Evolutionary conservation across 2,329 filamentous ascomycete genomes (phyloP).

Genomic region (Chalara sp.): DNA sequence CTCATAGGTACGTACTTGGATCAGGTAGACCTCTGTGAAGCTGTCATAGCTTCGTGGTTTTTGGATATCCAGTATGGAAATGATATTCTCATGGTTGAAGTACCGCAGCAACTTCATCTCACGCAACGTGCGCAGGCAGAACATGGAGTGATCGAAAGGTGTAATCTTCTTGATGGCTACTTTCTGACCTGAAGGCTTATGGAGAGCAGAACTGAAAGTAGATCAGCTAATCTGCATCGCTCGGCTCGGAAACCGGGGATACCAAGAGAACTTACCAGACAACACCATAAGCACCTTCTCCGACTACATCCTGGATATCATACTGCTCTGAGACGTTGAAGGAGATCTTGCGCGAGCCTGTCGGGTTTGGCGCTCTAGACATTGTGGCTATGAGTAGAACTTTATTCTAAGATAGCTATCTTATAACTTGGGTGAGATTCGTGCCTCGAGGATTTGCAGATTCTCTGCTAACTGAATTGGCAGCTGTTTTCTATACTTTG

Average conservation of each 20-base stretch:
- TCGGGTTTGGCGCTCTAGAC: constrained; percentile 40
- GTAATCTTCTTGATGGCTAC: constrained; percentile 99
- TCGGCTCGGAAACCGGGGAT: neutral
- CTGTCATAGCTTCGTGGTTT: constrained; percentile 93
- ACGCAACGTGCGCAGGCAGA: constrained; percentile 89
- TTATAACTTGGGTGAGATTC: too few species aligned
- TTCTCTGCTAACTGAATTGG: too few species aligned
- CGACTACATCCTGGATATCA: constrained; percentile 98
- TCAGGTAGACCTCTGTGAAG: constrained; percentile 97
- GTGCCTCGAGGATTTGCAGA: too few species aligned
- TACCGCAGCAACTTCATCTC: constrained; percentile 99
- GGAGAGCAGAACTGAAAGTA: constrained; percentile 75
- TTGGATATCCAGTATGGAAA: constrained; percentile 98
- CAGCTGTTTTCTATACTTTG: too few species aligned
- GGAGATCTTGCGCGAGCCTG: constrained; percentile 84
- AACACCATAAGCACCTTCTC: constrained; percentile 96
- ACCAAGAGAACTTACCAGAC: constrained; percentile 66
- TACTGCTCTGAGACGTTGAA: constrained; percentile 99
- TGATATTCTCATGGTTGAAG: constrained; percentile 99
- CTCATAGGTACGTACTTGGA: constrained; percentile 60
- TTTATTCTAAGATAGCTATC: too few species aligned
- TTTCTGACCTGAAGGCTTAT: constrained; percentile 97
- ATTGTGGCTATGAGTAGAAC: constrained; percentile 17
- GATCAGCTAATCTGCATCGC: neutral
- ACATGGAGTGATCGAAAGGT: constrained; percentile 98